Conservation (phyloP, 805 yeast species). For the Cyberlindnera meyerae region DNA sequence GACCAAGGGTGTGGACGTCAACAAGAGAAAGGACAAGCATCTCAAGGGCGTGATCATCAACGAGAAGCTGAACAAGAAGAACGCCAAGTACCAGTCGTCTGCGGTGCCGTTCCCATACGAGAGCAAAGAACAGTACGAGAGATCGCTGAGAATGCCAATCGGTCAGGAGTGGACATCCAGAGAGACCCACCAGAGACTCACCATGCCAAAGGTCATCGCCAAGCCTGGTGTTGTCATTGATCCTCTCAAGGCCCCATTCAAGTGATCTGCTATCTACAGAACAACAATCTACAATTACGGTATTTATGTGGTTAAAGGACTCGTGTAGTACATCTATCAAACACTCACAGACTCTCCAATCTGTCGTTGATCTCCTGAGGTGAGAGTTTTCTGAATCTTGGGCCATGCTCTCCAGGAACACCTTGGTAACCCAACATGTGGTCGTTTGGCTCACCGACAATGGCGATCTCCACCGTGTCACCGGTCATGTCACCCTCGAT, state of each 20-base stretch:
- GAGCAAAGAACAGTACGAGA: conserved; percentile 89
- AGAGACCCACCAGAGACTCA: conserved; percentile 78
- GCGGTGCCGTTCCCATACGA: conserved; percentile 96
- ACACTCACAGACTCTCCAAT: conserved; percentile 82
- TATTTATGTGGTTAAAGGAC: too few species aligned
- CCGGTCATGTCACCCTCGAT: conserved; percentile 98
- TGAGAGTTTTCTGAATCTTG: conserved; percentile 78
- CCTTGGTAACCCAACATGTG: conserved; percentile 83
- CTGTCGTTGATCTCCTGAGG: conserved; percentile 95
- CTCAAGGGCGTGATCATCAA: conserved; percentile 82
- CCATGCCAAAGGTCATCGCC: conserved; percentile 82
- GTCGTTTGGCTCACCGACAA: conserved; percentile 80
- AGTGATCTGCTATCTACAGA: conserved; percentile 28
- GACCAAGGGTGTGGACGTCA: conserved; percentile 67
- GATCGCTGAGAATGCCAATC: conserved; percentile 89
- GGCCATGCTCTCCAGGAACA: conserved; percentile 71
- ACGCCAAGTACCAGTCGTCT: conserved; percentile 76
- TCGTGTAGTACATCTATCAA: too few species aligned
- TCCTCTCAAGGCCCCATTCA: conserved; percentile 85
- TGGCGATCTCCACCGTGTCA: conserved; percentile 87
- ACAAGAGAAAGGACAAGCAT: conserved; percentile 73
- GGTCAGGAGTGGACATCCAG: conserved; percentile 96
- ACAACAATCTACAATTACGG: neutral
- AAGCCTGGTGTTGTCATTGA: conserved; percentile 88
- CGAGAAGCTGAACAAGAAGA: conserved; percentile 81